Conservation (phyloP, 139 green algal genomes). For the Desmodesmus armatus region DNA sequence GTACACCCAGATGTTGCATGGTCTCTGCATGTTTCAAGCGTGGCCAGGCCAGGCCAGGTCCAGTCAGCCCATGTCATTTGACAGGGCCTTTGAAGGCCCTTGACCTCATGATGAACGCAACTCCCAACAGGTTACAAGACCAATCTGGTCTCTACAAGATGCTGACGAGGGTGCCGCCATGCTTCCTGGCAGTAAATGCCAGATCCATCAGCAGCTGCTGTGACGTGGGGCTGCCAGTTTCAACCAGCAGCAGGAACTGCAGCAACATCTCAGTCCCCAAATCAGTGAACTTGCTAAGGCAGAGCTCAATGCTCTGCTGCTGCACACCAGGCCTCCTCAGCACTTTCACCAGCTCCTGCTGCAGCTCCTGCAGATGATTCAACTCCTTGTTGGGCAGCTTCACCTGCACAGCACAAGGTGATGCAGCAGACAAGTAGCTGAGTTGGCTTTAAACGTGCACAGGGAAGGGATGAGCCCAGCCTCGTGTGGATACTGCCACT, state of each 20-base stretch:
- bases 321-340: not conserved
- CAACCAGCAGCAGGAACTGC: not conserved
- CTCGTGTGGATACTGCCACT: too few species aligned
- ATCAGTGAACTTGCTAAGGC: slow-evolving; percentile 33
- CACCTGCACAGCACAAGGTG: not conserved
- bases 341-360: not conserved
- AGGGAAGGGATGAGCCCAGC: too few species aligned
- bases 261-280: slow-evolving; percentile 22
- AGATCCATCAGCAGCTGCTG: slow-evolving; percentile 31
- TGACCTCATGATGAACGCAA: too few species aligned
- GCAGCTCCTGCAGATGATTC: slow-evolving; percentile 17
- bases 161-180: slow-evolving; percentile 28
- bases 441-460: too few species aligned
- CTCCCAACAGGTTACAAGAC: too few species aligned
- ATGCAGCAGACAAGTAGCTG: too few species aligned
- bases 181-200: not conserved
- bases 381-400: slow-evolving; percentile 27
- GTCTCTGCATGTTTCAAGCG: too few species aligned
- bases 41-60: too few species aligned
- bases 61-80: too few species aligned
- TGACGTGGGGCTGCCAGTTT: not conserved
- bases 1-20: too few species aligned
- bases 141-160: too few species aligned
- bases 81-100: too few species aligned
- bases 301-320: slow-evolving; percentile 5